Evolutionary conservation across 192 early-diverging fungal species (phyloP).

Genomic region (Coemansia javaensis): DNA sequence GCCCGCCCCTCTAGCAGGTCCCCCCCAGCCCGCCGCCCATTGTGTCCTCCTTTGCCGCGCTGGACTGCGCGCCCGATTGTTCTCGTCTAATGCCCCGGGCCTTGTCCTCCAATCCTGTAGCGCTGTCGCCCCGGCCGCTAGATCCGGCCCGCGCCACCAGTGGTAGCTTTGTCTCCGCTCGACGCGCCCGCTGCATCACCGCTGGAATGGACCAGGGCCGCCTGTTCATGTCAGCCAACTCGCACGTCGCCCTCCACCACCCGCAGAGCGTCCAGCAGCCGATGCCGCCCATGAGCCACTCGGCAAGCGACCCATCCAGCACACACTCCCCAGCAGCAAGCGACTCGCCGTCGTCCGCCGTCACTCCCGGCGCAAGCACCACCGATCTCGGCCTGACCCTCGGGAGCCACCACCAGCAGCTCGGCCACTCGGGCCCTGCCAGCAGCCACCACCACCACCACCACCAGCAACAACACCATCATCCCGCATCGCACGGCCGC

Average conservation of each 20-base stretch:
- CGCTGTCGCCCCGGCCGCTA: background rate
- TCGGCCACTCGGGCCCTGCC: constrained; percentile 1
- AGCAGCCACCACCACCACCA: constrained; percentile 7
- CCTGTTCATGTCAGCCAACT: constrained; percentile 28
- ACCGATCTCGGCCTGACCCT: constrained; percentile 15
- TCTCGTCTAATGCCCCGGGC: too few relatives aligned
- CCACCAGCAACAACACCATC: constrained; percentile 16
- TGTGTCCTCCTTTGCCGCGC: too few relatives aligned
- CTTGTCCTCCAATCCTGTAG: constrained; percentile 5
- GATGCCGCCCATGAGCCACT: constrained; percentile 40
- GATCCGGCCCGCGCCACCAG: too few relatives aligned
- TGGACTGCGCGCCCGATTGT: too few relatives aligned
- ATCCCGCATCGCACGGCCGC: background rate
- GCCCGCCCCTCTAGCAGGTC: too few relatives aligned
- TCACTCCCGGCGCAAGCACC: constrained; percentile 15
- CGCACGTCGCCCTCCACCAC: constrained; percentile 25
- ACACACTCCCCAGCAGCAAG: constrained; percentile 31
- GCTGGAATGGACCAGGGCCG: constrained; percentile 40
- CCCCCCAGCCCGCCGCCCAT: too few relatives aligned
- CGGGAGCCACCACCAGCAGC: constrained; percentile 3
- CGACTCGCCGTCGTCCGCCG: constrained; percentile 21
- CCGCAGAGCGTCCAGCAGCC: constrained; percentile 14
- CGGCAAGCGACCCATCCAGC: constrained; percentile 22
- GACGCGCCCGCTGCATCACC: background rate
- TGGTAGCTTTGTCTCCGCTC: too few relatives aligned